Percentiles rank a stretch among this genome's conserved stretches.
phyloP scores from a whole-genome alignment of 2,329 filamentous ascomycete genomes.

The Monosporascus cannonballus region DNA sequence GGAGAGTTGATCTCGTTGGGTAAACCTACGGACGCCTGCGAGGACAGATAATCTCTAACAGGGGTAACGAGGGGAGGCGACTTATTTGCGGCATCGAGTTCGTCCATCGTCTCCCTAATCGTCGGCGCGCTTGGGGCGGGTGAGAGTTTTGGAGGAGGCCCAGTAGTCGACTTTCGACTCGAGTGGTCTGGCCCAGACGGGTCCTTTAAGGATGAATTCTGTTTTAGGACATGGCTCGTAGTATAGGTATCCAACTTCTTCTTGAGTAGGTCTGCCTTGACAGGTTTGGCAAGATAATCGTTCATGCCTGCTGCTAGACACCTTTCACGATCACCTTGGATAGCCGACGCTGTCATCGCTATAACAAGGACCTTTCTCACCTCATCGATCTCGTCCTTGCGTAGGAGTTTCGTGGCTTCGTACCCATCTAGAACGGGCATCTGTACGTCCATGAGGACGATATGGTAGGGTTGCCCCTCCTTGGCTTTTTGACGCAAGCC shows the following conservation, averaged over 20 bases:
- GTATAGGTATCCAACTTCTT: conserved; percentile 65
- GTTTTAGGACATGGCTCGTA: conserved; percentile 28
- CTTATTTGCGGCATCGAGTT: conserved; percentile 8
- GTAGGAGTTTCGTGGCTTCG: conserved; percentile 78
- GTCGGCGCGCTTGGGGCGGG: conserved; percentile 14
- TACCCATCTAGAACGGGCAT: conserved; percentile 94
- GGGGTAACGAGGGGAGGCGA: conserved; percentile 17
- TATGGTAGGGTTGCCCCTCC: conserved; percentile 74
- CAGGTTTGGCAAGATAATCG: conserved; percentile 92
- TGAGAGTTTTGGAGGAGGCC: too few species aligned
- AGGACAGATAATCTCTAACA: conserved; percentile 11
- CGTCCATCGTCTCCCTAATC: conserved; percentile 3
- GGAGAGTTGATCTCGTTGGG: too few species aligned
- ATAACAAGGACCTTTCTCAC: conserved; percentile 87
- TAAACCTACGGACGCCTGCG: too few species aligned
- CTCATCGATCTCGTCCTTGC: conserved; percentile 66
- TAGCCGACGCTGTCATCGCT: conserved; percentile 93
- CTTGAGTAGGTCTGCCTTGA: conserved; percentile 81
- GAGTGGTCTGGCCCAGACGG: too few species aligned
- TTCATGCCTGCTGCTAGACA: conserved; percentile 97
- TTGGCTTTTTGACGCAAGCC: conserved; percentile 68
- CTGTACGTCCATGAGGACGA: conserved; percentile 93
- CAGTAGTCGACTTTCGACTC: too few species aligned
- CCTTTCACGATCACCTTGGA: conserved; percentile 90
- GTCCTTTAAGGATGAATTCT: conserved; percentile 10